These are phyloP conservation scores for Peniophora sp. DNA, from an alignment of 1,284 basidiomycete genomes.

Conservation along the genomic window DNA sequence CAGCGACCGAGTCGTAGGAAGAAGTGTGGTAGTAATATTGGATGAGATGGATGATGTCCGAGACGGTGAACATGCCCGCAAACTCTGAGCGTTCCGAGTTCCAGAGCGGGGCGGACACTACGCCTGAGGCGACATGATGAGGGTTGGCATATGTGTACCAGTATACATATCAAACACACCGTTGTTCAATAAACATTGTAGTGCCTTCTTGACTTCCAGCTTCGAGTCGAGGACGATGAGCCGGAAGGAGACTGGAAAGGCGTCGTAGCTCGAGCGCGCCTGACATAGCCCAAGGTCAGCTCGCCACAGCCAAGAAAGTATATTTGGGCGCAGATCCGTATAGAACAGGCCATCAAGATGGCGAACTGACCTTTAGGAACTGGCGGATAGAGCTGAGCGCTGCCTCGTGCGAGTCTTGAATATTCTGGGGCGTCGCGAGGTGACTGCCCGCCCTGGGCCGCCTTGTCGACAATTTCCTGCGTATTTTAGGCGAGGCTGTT, in stretches of 20 bases:
- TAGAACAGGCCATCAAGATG: too few species aligned
- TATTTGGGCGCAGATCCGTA: too few species aligned
- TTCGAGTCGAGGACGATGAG: slow-evolving; percentile 95
- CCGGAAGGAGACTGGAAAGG: slow-evolving; percentile 93
- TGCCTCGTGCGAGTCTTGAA: slow-evolving; percentile 60
- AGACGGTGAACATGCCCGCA: slow-evolving; percentile 93
- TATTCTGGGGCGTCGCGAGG: slow-evolving; percentile 41
- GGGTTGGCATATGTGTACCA: slow-evolving; percentile 3
- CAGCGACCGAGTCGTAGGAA: slow-evolving; percentile 80
- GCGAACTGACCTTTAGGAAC: slow-evolving; percentile 68
- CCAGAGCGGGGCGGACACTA: slow-evolving; percentile 98
- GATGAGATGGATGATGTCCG: slow-evolving; percentile 94
- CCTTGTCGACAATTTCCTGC: slow-evolving; percentile 32
- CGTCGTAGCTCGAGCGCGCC: slow-evolving; percentile 74
- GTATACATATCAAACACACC: slow-evolving; percentile 40
- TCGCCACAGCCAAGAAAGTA: too few species aligned
- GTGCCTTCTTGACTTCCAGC: slow-evolving; percentile 87
- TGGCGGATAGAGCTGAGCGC: slow-evolving; percentile 74
- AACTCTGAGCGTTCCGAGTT: slow-evolving; percentile 88
- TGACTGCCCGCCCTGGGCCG: slow-evolving; percentile 53
- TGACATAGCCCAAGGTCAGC: too few species aligned
- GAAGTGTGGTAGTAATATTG: slow-evolving; percentile 92
- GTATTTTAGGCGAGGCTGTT: slow-evolving; percentile 28
- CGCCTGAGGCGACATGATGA: slow-evolving; percentile 44
- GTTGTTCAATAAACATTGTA: slow-evolving; percentile 85